A percentile compares a stretch with the other conserved stretches of the same genome.
Conservation (phyloP, 306 rosid genomes). For the Vigna trinervia region DNA sequence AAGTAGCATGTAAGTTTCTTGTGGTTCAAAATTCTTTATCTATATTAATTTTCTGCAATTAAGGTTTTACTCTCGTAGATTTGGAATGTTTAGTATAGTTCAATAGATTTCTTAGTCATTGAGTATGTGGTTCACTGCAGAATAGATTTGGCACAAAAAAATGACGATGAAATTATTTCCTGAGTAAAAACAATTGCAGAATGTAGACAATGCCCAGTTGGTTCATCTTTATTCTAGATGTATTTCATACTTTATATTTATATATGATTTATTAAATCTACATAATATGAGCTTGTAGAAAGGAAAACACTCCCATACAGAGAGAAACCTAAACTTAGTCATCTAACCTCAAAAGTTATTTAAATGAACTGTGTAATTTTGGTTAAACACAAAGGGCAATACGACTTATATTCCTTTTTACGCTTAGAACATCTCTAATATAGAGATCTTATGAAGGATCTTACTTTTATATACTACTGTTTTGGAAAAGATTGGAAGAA, state of each 20-base stretch:
- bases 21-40: neutral
- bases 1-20: slow-evolving; percentile 70
- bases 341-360: neutral
- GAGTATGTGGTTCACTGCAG: neutral
- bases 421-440: too few species aligned
- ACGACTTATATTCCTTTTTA: too few species aligned
- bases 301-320: neutral
- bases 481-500: neutral
- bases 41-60: neutral
- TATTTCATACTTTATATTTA: neutral
- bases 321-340: neutral
- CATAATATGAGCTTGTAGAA: neutral
- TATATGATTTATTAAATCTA: neutral
- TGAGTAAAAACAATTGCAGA: neutral
- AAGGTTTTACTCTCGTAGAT: slow-evolving; percentile 6
- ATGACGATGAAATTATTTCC: neutral
- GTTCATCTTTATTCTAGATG: slow-evolving; percentile 6
- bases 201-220: neutral
- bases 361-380: neutral
- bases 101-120: neutral
- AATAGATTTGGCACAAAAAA: neutral
- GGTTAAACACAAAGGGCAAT: neutral
- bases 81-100: neutral
- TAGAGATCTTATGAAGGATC: too few species aligned
- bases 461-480: neutral